These are phyloP conservation scores for Nectriaceae sp. DNA, from an alignment of 2,329 filamentous ascomycete genomes.

Conservation along the genomic window DNA sequence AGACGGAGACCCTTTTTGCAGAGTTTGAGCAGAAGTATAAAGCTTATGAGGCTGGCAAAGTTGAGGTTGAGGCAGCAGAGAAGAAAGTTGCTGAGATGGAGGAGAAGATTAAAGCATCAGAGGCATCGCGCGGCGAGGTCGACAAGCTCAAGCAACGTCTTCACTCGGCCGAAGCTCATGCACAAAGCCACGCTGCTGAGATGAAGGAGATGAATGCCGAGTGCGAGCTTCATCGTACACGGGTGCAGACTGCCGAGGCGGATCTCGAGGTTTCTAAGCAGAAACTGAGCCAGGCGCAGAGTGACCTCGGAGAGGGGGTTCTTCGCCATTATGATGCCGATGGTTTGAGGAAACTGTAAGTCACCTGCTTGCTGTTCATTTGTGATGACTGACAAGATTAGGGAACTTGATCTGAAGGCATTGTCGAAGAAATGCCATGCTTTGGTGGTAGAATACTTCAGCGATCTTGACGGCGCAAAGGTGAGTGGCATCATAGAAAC, in stretches of 20 bases:
- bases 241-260: slow-evolving; percentile 19
- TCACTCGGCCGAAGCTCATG: slow-evolving; percentile 16
- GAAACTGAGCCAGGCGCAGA: slow-evolving; percentile 21
- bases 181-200: slow-evolving; percentile 19
- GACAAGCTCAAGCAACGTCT: slow-evolving; percentile 37
- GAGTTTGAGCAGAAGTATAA: slow-evolving; percentile 29
- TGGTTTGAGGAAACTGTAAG: slow-evolving; percentile 27
- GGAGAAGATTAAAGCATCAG: slow-evolving; percentile 39
- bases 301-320: slow-evolving; percentile 24
- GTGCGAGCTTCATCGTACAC: slow-evolving; percentile 26
- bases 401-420: slow-evolving; percentile 24
- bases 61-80: slow-evolving; percentile 42
- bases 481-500: slow-evolving; percentile 4
- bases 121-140: slow-evolving; percentile 48
- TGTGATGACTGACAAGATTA: slow-evolving; percentile 12
- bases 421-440: slow-evolving; percentile 26
- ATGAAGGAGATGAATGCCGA: slow-evolving; percentile 29
- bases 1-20: slow-evolving; percentile 21
- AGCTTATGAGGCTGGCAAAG: slow-evolving; percentile 27
- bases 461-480: slow-evolving; percentile 23
- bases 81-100: slow-evolving; percentile 46
- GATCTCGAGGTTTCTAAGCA: slow-evolving; percentile 21
- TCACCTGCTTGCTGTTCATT: background rate
- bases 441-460: slow-evolving; percentile 30
- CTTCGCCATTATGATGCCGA: slow-evolving; percentile 20